Evolutionary conservation across 306 rosid species (phyloP).

Genomic region (Cicer cuneatum): DNA sequence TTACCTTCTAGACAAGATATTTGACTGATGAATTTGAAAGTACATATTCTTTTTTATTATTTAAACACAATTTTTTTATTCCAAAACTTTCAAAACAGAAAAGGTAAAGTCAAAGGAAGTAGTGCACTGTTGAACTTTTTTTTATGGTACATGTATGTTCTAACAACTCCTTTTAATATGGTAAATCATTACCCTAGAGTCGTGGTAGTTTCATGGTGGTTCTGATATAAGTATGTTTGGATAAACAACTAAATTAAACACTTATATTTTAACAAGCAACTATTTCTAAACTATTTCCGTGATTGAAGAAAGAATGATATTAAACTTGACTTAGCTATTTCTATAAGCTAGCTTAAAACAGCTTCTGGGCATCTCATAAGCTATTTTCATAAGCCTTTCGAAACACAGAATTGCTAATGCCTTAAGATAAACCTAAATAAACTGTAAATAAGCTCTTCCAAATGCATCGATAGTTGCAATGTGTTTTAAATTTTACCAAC

Average conservation of each 20-base stretch:
- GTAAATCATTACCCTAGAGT: slow-evolving; percentile 10
- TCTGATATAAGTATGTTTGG: slow-evolving; percentile 19
- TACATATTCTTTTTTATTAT: neutral
- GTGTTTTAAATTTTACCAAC: neutral
- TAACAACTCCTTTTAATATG: slow-evolving; percentile 15
- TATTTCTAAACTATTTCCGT: neutral
- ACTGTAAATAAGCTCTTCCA: neutral
- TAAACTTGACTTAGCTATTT: neutral
- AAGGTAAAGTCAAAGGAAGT: neutral
- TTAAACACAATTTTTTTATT: neutral
- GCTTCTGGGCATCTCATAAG: neutral
- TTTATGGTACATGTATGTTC: neutral
- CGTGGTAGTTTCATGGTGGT: slow-evolving; percentile 22
- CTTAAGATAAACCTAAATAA: neutral
- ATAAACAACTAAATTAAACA: neutral
- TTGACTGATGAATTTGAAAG: slow-evolving; percentile 12
- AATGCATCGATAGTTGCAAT: neutral
- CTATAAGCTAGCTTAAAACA: neutral
- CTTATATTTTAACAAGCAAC: neutral
- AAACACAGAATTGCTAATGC: neutral
- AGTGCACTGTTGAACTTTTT: neutral
- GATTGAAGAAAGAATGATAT: slow-evolving; percentile 3
- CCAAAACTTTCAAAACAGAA: slow-evolving; percentile 1
- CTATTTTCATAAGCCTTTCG: neutral
- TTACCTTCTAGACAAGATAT: slow-evolving; percentile 4